Evolutionary conservation across 2,329 filamentous ascomycete genomes (phyloP).

Genomic region (Capronia americana): DNA sequence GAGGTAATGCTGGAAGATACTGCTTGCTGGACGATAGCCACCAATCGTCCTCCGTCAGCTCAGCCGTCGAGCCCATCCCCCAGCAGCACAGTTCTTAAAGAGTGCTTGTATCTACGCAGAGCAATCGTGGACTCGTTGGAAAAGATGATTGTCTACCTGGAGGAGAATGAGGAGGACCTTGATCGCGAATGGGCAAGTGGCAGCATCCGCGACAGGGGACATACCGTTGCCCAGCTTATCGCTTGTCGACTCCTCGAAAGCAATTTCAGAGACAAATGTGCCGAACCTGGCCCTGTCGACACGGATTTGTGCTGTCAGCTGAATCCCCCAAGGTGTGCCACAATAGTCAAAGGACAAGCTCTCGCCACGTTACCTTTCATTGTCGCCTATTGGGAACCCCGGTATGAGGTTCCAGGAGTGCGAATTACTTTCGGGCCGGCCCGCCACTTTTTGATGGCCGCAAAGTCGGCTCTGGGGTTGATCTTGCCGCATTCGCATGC

Average conservation of each 20-base stretch:
- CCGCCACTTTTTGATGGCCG: too few relatives aligned
- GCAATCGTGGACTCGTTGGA: neutral
- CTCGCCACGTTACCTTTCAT: too few relatives aligned
- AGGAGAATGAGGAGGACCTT: neutral
- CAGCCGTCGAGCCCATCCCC: neutral
- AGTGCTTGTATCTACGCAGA: neutral
- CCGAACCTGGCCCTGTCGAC: neutral
- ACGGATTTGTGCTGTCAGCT: neutral
- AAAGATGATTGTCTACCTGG: neutral
- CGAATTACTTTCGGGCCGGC: too few relatives aligned
- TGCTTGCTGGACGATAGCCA: neutral
- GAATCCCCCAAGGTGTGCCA: too few relatives aligned
- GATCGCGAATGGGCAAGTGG: neutral
- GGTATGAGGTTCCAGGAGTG: too few relatives aligned
- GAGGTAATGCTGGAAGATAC: neutral
- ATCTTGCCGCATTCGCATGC: too few relatives aligned
- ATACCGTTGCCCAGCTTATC: neutral
- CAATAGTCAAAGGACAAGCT: too few relatives aligned
- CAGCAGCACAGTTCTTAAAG: neutral
- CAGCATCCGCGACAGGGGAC: neutral
- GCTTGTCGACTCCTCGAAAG: neutral
- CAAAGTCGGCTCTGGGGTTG: too few relatives aligned
- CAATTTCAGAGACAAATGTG: neutral
- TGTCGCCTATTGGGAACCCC: too few relatives aligned
- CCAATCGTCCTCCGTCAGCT: neutral